phyloP scores from a whole-genome alignment of 495 filamentous ascomycete species.

The Cryomyces antarcticus region DNA sequence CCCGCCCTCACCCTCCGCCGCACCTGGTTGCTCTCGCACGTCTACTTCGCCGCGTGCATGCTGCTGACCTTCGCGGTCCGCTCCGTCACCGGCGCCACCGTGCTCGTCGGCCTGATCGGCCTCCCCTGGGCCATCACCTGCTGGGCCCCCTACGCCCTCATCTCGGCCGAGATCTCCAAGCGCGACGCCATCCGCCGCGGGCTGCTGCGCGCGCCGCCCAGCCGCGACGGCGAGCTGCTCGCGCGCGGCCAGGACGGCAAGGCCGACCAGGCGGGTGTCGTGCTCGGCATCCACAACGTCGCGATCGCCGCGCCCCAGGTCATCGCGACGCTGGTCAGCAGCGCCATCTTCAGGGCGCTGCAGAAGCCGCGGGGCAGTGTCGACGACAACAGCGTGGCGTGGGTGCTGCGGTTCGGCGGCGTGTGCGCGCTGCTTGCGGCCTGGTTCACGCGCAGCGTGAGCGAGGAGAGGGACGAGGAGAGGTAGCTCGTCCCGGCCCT shows the following conservation, averaged over 20 bases:
- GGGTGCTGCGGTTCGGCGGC: conserved; percentile 66
- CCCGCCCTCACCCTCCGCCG: conserved; percentile 65
- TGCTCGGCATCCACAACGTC: conserved; percentile 84
- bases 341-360: conserved; percentile 55
- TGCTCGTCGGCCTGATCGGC: conserved; percentile 57
- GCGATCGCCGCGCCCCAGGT: conserved; percentile 76
- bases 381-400: conserved; percentile 69
- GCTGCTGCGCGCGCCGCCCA: conserved; percentile 19
- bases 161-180: conserved; percentile 65
- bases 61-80: conserved; percentile 60
- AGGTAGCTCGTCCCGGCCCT: background rate
- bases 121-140: conserved; percentile 76
- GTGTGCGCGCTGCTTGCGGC: conserved; percentile 57
- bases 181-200: conserved; percentile 49
- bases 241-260: conserved; percentile 20
- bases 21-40: conserved; percentile 62
- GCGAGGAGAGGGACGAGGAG: conserved; percentile 13
- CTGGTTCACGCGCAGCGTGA: conserved; percentile 21
- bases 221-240: conserved; percentile 10
- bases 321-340: conserved; percentile 62
- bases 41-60: conserved; percentile 62
- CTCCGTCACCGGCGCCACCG: conserved; percentile 41
- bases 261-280: conserved; percentile 66
- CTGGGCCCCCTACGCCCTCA: conserved; percentile 86
- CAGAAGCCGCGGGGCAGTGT: conserved; percentile 68